Conservation (phyloP, 2,329 filamentous ascomycete genomes). For the Lachnellula hyalina region DNA sequence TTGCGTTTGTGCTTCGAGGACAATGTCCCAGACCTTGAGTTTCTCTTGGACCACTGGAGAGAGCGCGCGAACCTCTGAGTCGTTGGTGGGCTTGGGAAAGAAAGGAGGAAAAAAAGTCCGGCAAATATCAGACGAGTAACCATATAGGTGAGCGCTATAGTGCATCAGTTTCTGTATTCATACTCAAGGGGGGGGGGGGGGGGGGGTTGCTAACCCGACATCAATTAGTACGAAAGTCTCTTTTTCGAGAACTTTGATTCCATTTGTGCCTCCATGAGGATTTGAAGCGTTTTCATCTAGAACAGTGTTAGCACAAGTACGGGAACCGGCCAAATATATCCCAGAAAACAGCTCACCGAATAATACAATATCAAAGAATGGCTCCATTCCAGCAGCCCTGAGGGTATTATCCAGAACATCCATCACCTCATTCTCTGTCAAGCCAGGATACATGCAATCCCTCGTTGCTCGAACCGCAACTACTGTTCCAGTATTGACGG, state of each 20-base stretch:
- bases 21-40: constrained; percentile 52
- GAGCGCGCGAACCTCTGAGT: constrained; percentile 5
- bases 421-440: constrained; percentile 54
- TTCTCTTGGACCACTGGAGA: constrained; percentile 39
- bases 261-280: constrained; percentile 37
- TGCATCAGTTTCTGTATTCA: neutral
- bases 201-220: constrained; percentile 39
- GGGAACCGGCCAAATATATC: neutral
- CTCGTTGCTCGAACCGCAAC: constrained; percentile 54
- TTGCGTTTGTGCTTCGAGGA: constrained; percentile 56
- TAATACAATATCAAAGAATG: constrained; percentile 60
- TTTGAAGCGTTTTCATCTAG: constrained; percentile 36
- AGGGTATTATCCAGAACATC: constrained; percentile 51
- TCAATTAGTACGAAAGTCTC: constrained; percentile 59
- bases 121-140: constrained; percentile 60
- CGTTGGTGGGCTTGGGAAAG: constrained; percentile 24
- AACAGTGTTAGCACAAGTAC: constrained; percentile 3
- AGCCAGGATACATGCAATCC: constrained; percentile 47
- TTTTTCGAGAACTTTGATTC: constrained; percentile 44
- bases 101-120: constrained; percentile 51
- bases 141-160: constrained; percentile 49
- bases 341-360: constrained; percentile 38
- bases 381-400: constrained; percentile 44
- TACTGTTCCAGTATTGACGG: constrained; percentile 60
- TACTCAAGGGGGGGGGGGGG: too few relatives aligned